Percentiles rank a stretch among this genome's conserved stretches.
Conservation (phyloP, 2,329 filamentous ascomycete species). For the Aspergillus pseudotamarii region DNA sequence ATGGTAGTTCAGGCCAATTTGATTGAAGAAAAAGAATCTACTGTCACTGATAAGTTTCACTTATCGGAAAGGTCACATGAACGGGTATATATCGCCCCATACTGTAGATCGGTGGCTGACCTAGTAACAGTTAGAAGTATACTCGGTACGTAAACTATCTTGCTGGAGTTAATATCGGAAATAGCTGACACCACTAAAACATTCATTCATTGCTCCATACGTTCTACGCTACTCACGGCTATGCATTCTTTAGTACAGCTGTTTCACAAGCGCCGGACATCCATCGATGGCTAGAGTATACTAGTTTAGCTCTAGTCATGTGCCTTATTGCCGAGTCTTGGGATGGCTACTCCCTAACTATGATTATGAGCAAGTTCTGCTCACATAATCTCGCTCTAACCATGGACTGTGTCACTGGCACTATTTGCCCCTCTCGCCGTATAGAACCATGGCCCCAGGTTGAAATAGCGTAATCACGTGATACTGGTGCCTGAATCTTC, state of each 20-base stretch:
- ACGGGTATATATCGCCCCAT: slow-evolving; percentile 9
- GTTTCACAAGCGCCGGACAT: too few species aligned
- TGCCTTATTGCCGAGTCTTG: not conserved
- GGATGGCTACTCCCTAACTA: not conserved
- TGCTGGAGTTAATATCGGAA: not conserved
- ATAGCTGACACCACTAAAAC: not conserved
- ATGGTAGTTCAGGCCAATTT: not conserved
- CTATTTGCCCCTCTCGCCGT: too few species aligned
- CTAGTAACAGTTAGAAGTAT: not conserved
- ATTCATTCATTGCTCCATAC: not conserved
- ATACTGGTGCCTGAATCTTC: not conserved
- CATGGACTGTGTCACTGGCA: not conserved
- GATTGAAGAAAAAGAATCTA: not conserved
- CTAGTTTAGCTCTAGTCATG: too few species aligned
- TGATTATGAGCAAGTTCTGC: not conserved
- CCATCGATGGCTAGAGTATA: too few species aligned
- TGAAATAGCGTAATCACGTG: not conserved
- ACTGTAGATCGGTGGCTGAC: not conserved
- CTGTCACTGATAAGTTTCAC: slow-evolving; percentile 12
- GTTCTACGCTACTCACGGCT: not conserved
- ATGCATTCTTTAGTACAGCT: not conserved
- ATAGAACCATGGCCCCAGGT: not conserved
- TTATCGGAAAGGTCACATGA: slow-evolving; percentile 22
- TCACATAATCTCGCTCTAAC: not conserved
- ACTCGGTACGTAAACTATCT: not conserved